Base-by-base conservation (phyloP, 1,139 yeast species). In the Yamadazyma diddensiae region DNA sequence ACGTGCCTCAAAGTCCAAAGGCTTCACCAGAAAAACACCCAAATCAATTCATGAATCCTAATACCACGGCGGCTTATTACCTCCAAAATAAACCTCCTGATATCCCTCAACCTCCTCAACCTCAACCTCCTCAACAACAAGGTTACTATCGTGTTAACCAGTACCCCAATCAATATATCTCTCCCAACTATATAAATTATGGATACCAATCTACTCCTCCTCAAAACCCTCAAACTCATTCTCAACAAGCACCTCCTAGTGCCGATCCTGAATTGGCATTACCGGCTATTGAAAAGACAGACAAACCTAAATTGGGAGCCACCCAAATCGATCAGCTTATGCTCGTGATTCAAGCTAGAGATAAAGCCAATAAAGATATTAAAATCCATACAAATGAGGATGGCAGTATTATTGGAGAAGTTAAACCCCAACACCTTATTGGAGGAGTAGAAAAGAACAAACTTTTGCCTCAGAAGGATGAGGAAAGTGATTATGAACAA, bases 251-350 rank as follows among this genome's bases (percentile, higher is more conserved):
- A 6, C 20, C 6, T 6, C 20, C 6, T 6, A 9, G 20, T 18
- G 9, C 6, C 8, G 8, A 6, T 6, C 6, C 9, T 6, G 6
- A 6, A 9, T 7, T 12, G 6, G n/a, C 8, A 7, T 7, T 21
- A 12, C 31, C 57, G 3, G 82, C 76, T 29, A 81, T 77, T 49
- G 36, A 30, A 14, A 20, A 30, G 9, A n/a, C 33, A 1, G 81
- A 79, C 2, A 63, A 82, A 30, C 90, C 90, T 4, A 62, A 81
- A 21, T 59, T 86, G 11, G 96, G 95, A 0, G 88, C 92, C 2
- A 86, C 96, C 0, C 83, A 83, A 52, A 86, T 88, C 26, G 97
- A 88, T 56, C 94, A 83, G 49, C 63, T 88, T 50, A 86, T 88
- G 95, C 67, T 88, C 37, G 85, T 87, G 22, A 82, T 88, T 35